Evolutionary conservation across 306 rosid genomes (phyloP).

Genomic region (Cercis canadensis): DNA sequence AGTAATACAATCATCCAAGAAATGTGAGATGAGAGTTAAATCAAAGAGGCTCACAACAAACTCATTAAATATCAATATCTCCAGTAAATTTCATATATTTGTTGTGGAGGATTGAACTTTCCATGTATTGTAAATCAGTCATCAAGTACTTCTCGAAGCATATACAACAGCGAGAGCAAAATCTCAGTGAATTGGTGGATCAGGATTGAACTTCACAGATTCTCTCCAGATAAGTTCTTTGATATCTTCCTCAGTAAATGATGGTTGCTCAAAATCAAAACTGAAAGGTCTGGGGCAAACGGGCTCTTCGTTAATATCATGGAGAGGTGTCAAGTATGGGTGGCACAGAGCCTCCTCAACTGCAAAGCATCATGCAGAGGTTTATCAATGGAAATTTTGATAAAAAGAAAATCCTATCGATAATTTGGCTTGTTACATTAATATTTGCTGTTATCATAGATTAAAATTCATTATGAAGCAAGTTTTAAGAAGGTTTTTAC

Average conservation of each 20-base stretch:
- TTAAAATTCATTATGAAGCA: too few species aligned
- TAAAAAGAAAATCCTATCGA: background rate
- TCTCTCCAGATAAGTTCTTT: constrained; percentile 97
- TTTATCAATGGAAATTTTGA: constrained; percentile 10
- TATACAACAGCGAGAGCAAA: constrained; percentile 35
- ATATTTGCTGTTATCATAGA: too few species aligned
- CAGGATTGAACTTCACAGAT: constrained; percentile 77
- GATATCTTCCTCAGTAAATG: constrained; percentile 83
- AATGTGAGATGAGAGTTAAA: constrained; percentile 36
- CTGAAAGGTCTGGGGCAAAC: constrained; percentile 77
- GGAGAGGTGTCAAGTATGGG: constrained; percentile 93
- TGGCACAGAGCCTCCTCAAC: constrained; percentile 91
- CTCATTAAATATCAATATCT: constrained; percentile 30
- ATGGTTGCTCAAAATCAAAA: constrained; percentile 92
- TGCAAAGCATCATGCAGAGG: constrained; percentile 40
- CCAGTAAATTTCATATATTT: background rate
- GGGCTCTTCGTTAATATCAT: constrained; percentile 87
- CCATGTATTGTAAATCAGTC: constrained; percentile 31
- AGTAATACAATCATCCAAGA: constrained; percentile 43
- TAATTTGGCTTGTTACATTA: too few species aligned
- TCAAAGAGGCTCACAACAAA: too few species aligned
- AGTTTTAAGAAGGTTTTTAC: too few species aligned
- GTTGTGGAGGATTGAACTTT: constrained; percentile 21
- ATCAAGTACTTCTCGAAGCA: constrained; percentile 41
- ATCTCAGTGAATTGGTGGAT: constrained; percentile 62